These are phyloP conservation scores for Candida railenensis DNA, from an alignment of 805 yeast species.

Conservation along the genomic window DNA sequence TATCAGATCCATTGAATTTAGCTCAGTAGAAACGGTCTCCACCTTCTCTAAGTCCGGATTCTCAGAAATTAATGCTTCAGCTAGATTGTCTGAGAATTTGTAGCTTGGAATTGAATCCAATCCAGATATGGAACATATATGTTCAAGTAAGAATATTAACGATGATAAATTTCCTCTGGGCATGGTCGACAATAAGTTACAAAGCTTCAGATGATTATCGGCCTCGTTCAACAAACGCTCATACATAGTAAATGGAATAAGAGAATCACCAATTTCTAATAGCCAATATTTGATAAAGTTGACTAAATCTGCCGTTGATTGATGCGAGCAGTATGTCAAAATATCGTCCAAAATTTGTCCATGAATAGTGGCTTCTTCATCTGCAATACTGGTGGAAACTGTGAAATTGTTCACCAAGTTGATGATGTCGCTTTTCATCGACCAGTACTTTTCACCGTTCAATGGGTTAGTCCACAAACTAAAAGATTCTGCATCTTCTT, in stretches of 20 bases:
- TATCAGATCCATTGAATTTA: constrained; percentile 36
- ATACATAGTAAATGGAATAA: constrained; percentile 40
- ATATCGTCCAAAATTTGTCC: constrained; percentile 19
- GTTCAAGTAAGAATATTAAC: constrained; percentile 34
- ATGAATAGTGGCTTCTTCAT: constrained; percentile 22
- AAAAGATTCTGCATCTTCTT: constrained; percentile 3
- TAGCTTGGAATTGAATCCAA: constrained; percentile 23
- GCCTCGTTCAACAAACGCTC: constrained; percentile 23
- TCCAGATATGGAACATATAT: constrained; percentile 24
- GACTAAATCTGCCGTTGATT: constrained; percentile 13
- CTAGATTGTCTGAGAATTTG: constrained; percentile 25
- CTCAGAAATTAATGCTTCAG: constrained; percentile 9
- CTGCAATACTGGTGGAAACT: constrained; percentile 10
- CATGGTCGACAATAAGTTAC: constrained; percentile 21
- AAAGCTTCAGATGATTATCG: not conserved
- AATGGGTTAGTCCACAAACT: constrained; percentile 30
- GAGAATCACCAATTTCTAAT: constrained; percentile 38
- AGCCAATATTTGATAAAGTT: constrained; percentile 41
- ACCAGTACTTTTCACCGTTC: constrained; percentile 34
- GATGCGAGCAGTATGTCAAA: constrained; percentile 10
- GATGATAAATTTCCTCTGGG: constrained; percentile 42
- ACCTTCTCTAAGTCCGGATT: not conserved
- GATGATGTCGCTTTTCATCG: constrained; percentile 28
- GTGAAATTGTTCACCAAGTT: constrained; percentile 18
- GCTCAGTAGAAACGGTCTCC: constrained; percentile 5